These are phyloP conservation scores for Aspergillus sp. DNA, from an alignment of 2,329 filamentous ascomycete genomes.

Conservation along the genomic window DNA sequence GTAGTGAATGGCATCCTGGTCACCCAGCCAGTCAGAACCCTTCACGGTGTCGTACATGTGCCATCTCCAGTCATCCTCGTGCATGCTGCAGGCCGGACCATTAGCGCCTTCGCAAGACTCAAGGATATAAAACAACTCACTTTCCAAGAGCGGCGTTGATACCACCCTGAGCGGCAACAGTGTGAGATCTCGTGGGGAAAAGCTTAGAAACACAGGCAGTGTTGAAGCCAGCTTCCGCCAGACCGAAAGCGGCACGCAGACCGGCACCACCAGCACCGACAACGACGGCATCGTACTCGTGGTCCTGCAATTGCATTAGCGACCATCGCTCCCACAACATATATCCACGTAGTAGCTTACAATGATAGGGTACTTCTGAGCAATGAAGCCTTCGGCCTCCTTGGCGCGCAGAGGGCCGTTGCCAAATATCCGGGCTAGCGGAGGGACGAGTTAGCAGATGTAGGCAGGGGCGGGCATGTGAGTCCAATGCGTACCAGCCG, in stretches of 20 bases:
- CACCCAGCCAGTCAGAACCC: conserved; percentile 94
- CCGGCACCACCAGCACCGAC: conserved; percentile 66
- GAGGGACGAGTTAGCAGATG: conserved; percentile 28
- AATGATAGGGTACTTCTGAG: conserved; percentile 91
- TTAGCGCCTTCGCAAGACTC: conserved; percentile 21
- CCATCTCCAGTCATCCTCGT: conserved; percentile 98
- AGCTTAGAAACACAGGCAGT: conserved; percentile 67
- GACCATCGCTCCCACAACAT: conserved; percentile 11
- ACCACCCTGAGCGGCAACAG: conserved; percentile 67
- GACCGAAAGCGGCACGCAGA: conserved; percentile 63
- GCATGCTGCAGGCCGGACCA: conserved; percentile 68
- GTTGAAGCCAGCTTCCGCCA: conserved; percentile 65
- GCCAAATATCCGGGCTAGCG: conserved; percentile 77
- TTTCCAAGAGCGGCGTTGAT: conserved; percentile 55
- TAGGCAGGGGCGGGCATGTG: conserved; percentile 20
- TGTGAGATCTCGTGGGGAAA: conserved; percentile 66
- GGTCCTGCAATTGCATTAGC: conserved; percentile 62
- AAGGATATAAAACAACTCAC: conserved; percentile 28
- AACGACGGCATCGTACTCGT: conserved; percentile 98
- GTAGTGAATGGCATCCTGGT: conserved; percentile 97
- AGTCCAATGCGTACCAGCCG: conserved; percentile 63
- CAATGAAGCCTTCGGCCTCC: conserved; percentile 84
- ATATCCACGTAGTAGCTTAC: conserved; percentile 55
- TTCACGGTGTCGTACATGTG: conserved; percentile 99
- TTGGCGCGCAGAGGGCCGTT: conserved; percentile 86